These are phyloP conservation scores for Aspergillus vadensis DNA, from an alignment of 2,329 filamentous ascomycete genomes.

Conservation along the genomic window DNA sequence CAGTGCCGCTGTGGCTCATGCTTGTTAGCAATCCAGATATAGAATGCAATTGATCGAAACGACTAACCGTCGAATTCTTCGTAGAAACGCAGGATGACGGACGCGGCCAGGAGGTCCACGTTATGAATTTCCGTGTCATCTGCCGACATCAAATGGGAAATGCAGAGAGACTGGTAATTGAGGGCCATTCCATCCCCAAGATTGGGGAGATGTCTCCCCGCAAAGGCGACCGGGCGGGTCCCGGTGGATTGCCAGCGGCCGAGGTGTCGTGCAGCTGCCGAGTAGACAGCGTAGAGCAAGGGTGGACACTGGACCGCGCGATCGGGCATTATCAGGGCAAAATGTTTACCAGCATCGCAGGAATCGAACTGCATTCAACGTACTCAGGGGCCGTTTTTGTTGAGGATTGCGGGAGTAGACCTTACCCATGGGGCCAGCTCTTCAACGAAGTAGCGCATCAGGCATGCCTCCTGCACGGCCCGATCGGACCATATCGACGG, in stretches of 20 bases:
- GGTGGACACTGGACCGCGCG: slow-evolving; percentile 41
- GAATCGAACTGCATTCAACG: slow-evolving; percentile 34
- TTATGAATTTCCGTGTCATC: slow-evolving; percentile 7
- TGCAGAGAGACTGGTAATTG: slow-evolving; percentile 43
- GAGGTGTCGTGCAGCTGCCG: slow-evolving; percentile 39
- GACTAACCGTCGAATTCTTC: slow-evolving; percentile 42
- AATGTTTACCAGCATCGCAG: slow-evolving; percentile 42
- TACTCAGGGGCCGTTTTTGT: not conserved
- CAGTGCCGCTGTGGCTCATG: slow-evolving; percentile 16
- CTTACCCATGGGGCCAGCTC: slow-evolving; percentile 25
- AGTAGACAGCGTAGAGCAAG: slow-evolving; percentile 38
- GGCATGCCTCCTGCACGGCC: not conserved
- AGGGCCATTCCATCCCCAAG: slow-evolving; percentile 36
- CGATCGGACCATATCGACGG: not conserved
- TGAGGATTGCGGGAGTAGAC: not conserved
- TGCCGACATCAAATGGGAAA: slow-evolving; percentile 39
- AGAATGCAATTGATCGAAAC: not conserved
- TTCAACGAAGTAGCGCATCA: slow-evolving; percentile 27
- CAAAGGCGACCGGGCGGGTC: slow-evolving; percentile 13
- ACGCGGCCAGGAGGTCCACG: slow-evolving; percentile 39
- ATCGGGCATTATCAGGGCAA: slow-evolving; percentile 41
- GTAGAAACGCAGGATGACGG: slow-evolving; percentile 47
- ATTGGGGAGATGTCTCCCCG: slow-evolving; percentile 23
- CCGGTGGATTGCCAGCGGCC: slow-evolving; percentile 17
- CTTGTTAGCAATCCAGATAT: not conserved